These are phyloP conservation scores for Ganoderma multipileum DNA, from an alignment of 1,284 basidiomycete genomes.

Conservation along the genomic window DNA sequence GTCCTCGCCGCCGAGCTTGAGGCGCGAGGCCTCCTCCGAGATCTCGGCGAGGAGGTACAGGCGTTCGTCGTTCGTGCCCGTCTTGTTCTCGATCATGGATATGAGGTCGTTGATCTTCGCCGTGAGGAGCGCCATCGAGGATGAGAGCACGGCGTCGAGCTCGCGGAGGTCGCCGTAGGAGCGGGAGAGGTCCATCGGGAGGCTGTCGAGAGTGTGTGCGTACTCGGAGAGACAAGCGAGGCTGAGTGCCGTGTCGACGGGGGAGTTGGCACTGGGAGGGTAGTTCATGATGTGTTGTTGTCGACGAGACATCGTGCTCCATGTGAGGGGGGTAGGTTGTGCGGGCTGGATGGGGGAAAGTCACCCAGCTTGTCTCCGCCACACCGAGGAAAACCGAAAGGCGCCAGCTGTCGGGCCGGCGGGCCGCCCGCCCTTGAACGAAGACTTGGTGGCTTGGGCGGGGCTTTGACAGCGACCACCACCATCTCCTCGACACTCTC, in stretches of 20 bases:
- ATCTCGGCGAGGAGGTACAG: conserved; percentile 91
- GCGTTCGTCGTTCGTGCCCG: conserved; percentile 76
- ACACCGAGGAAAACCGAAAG: not conserved
- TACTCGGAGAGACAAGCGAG: conserved; percentile 81
- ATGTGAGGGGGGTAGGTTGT: conserved; percentile 4
- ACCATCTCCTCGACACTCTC: not conserved
- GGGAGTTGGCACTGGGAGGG: conserved; percentile 32
- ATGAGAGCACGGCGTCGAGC: conserved; percentile 95
- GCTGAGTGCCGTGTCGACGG: conserved; percentile 56
- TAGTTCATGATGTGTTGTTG: conserved; percentile 22
- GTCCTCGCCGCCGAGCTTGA: conserved; percentile 97
- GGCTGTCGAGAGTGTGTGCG: conserved; percentile 91
- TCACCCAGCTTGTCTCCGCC: not conserved
- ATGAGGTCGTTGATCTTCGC: conserved; percentile 79
- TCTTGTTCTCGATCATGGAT: conserved; percentile 76
- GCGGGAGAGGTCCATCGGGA: conserved; percentile 94
- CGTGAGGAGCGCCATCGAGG: conserved; percentile 83
- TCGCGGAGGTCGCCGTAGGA: conserved; percentile 96
- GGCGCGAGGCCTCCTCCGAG: conserved; percentile 89
- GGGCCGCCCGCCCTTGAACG: not conserved
- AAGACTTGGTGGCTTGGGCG: not conserved
- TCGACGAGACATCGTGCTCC: conserved; percentile 24
- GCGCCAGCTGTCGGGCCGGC: not conserved
- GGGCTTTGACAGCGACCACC: conserved; percentile 10
- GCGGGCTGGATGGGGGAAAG: not conserved